phyloP scores from a whole-genome alignment of 2,329 filamentous ascomycete species.

The Cyphellophora europaea region DNA sequence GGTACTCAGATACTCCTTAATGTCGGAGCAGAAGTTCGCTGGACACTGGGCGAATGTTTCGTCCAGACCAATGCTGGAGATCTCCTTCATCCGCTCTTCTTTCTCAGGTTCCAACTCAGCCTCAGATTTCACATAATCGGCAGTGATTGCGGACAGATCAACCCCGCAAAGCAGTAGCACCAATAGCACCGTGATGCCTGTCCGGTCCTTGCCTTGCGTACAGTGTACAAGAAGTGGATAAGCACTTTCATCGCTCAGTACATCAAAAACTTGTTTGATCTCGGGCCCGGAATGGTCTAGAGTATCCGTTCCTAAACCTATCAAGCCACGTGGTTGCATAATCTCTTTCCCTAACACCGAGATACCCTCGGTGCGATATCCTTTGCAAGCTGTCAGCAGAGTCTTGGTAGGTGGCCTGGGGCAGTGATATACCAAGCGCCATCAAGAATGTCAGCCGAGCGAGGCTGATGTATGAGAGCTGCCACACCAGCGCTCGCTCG shows the following conservation, averaged over 20 bases:
- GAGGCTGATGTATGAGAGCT: slow-evolving; percentile 53
- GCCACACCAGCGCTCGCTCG: slow-evolving; percentile 57
- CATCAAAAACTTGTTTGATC: slow-evolving; percentile 61
- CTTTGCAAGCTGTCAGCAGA: no score
- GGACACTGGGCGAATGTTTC: slow-evolving; percentile 65
- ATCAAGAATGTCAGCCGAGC: slow-evolving; percentile 54
- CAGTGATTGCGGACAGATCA: slow-evolving; percentile 44
- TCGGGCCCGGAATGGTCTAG: slow-evolving; percentile 55
- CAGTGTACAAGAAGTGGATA: slow-evolving; percentile 70
- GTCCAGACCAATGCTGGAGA: slow-evolving; percentile 59
- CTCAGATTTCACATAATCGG: slow-evolving; percentile 64
- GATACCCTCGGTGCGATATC: slow-evolving; percentile 60
- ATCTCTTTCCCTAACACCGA: slow-evolving; percentile 59
- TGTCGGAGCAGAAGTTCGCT: slow-evolving; percentile 50
- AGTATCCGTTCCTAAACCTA: slow-evolving; percentile 60
- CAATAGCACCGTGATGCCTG: slow-evolving; percentile 61
- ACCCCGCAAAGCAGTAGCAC: slow-evolving; percentile 53
- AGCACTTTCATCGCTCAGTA: slow-evolving; percentile 44
- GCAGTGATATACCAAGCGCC: no score
- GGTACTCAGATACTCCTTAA: slow-evolving; percentile 48
- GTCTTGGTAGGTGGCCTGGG: no score
- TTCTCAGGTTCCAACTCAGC: slow-evolving; percentile 52
- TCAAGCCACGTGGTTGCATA: slow-evolving; percentile 62
- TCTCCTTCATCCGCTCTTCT: slow-evolving; percentile 57
- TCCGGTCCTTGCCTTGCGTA: slow-evolving; percentile 82